These are phyloP conservation scores for Magnusiomyces tetraspermus DNA, from an alignment of 1,139 yeast genomes.

Conservation along the genomic window DNA sequence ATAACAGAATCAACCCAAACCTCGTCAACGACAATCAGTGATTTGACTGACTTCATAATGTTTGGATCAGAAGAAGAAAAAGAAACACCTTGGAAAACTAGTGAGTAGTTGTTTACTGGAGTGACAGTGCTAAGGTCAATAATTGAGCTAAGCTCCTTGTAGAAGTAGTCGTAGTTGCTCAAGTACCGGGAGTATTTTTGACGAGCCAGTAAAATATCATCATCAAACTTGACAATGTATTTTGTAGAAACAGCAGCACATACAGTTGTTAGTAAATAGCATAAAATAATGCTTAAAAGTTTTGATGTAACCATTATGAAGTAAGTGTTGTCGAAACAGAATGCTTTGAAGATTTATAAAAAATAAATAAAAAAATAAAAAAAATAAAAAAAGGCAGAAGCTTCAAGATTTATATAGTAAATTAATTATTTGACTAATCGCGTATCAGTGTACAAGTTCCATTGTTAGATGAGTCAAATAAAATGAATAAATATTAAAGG, in stretches of 20 bases:
- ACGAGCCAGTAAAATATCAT: neutral
- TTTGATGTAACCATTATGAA: no score
- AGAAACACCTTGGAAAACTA: conserved; percentile 11
- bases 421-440: no score
- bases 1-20: neutral
- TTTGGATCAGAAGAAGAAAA: neutral
- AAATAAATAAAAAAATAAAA: no score
- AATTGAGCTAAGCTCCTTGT: neutral
- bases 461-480: no score
- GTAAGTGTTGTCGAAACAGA: no score
- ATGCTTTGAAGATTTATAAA: no score
- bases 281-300: neutral
- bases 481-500: no score
- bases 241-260: neutral
- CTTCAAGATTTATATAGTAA: no score
- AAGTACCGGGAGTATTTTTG: neutral
- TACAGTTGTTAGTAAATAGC: neutral
- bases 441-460: no score
- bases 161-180: neutral
- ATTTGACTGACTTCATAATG: conserved; percentile 1
- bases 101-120: conserved; percentile 5
- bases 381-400: no score
- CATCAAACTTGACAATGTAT: conserved; percentile 2
- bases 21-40: conserved; percentile 4
- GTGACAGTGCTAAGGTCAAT: neutral